Evolutionary conservation across 495 filamentous ascomycete species (phyloP), one percentile per base, ranked within the genome.

Genomic region (Penicillium ucsense): DNA sequence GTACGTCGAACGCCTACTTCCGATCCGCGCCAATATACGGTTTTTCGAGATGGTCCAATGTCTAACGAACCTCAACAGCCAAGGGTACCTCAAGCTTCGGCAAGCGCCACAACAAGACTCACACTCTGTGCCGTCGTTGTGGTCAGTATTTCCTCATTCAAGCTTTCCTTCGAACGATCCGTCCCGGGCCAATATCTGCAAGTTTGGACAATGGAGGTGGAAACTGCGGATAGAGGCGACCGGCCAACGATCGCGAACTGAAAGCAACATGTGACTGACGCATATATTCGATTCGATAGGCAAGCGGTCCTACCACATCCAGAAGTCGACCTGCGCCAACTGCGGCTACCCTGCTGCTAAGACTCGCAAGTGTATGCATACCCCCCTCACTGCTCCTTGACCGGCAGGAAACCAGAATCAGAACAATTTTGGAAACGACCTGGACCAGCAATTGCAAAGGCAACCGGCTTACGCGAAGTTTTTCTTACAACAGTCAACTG

Each of bases 51-150:
- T 8, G 46, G 49, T 49, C 58, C 42, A 43, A 69, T 48, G 31
- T 73, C 73, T 79, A 57, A 78, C 67, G 62, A 64, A 54, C 43
- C 53, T 54, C 50, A 73, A 45, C 63, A 82, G 80, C 82, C 68
- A 95, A 95, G 87, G 89, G 89, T 82, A 95, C 89, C 67, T 89
- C 85, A 70, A 89, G 84, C 78, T 95, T 94, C 73, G 90, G 89
- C 74, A 92, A 91, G 82, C 88, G 88, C 81, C 88, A 98, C 81
- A 98, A 91, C 80, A 98, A 98, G 80, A 88, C 94, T 73, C 92
- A 98, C 81, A 92, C 88, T 61, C 81, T 98, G 70, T 98, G 92
- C 87, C 83, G 94, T 80, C 94, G 92, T 73, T 98, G 92, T 84
- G 92, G 92, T 94, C 70, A 78, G 85, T 86, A 78, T 65, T 55